These are phyloP conservation scores for Dioscorea alata DNA, from an alignment of 106 monocot species.

Conservation along the genomic window DNA sequence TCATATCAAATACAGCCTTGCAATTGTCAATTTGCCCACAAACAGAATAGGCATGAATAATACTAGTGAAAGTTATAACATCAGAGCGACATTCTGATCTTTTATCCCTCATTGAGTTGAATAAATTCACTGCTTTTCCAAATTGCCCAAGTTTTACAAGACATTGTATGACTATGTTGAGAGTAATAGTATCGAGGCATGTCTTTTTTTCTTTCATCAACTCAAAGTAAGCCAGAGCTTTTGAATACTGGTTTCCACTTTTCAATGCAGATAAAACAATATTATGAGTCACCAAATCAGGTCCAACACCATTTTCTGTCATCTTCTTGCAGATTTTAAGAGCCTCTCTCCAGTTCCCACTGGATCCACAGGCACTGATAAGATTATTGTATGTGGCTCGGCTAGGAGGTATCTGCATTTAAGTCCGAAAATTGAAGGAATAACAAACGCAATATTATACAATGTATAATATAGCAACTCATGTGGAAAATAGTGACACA, in stretches of 20 bases:
- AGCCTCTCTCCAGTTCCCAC: conserved; percentile 89
- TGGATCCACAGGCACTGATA: conserved; percentile 88
- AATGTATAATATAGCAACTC: too few species aligned
- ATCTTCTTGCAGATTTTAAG: conserved; percentile 84
- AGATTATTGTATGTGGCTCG: conserved; percentile 91
- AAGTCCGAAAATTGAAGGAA: background rate
- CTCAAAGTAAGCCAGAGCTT: conserved; percentile 89
- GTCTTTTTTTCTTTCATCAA: conserved; percentile 76
- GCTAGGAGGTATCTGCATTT: conserved; percentile 83
- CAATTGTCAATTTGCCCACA: conserved; percentile 91
- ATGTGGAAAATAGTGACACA: too few species aligned
- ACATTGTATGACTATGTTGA: conserved; percentile 85
- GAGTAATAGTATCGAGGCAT: conserved; percentile 53
- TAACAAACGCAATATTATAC: too few species aligned
- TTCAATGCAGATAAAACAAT: conserved; percentile 91
- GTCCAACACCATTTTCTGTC: conserved; percentile 99
- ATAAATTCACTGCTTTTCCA: conserved; percentile 75
- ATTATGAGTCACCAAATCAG: conserved; percentile 93
- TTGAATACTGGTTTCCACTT: conserved; percentile 66
- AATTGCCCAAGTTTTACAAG: conserved; percentile 78
- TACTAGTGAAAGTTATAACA: conserved; percentile 80
- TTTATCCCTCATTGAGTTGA: conserved; percentile 73
- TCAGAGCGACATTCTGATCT: conserved; percentile 54
- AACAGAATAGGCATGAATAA: conserved; percentile 77
- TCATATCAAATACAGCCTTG: conserved; percentile 84